Conservation (phyloP, 1,139 yeast genomes). For the Tardiomyces digboiensis region DNA sequence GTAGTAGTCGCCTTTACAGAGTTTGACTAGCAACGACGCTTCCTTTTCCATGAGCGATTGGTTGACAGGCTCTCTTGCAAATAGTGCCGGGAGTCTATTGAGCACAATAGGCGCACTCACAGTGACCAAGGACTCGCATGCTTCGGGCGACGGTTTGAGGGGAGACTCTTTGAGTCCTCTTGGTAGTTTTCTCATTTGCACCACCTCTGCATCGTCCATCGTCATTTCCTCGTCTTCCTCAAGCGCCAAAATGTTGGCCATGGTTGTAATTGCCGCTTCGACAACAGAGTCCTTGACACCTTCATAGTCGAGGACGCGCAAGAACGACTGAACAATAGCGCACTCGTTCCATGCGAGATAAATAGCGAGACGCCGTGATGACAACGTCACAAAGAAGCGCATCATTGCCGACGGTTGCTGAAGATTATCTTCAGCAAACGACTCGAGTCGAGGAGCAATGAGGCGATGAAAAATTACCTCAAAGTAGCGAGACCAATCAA, state of each 20-base stretch:
- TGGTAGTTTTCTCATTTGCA: not conserved
- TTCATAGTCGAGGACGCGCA: constrained; percentile 42
- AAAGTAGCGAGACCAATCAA: constrained; percentile 50
- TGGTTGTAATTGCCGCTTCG: constrained; percentile 44
- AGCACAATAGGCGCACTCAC: constrained; percentile 14
- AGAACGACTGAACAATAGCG: constrained; percentile 43
- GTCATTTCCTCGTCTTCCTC: not conserved
- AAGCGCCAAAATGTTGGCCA: constrained; percentile 41
- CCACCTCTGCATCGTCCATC: not conserved
- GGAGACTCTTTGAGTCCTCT: not conserved
- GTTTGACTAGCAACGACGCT: constrained; percentile 45
- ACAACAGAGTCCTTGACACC: constrained; percentile 64
- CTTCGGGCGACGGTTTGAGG: not conserved
- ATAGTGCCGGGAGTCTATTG: constrained; percentile 17
- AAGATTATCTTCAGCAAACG: constrained; percentile 66
- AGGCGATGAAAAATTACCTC: constrained; percentile 43
- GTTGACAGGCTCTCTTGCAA: constrained; percentile 13
- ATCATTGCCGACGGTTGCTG: constrained; percentile 77
- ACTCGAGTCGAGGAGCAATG: constrained; percentile 54
- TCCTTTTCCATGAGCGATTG: constrained; percentile 37
- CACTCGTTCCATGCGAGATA: constrained; percentile 46
- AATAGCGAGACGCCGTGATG: constrained; percentile 19
- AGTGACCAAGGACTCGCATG: not conserved
- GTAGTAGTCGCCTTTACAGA: constrained; percentile 50
- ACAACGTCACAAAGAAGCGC: constrained; percentile 37